Conservation (phyloP, 73 alveolate species). For the Stentor coeruleus region DNA sequence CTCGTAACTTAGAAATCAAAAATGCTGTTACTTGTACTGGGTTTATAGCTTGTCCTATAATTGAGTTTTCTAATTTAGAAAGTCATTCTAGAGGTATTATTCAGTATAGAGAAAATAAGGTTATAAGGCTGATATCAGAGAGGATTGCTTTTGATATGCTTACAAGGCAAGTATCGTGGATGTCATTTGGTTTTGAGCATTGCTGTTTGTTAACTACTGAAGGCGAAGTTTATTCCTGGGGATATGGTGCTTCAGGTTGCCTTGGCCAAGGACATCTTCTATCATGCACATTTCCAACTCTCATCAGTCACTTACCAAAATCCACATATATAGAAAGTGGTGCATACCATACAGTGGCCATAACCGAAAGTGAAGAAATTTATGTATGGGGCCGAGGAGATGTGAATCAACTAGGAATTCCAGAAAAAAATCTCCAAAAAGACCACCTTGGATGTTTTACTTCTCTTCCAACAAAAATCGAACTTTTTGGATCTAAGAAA, state of each 20-base stretch:
- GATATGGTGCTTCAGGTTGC: constrained; percentile 75
- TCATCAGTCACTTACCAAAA: background rate
- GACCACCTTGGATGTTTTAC: constrained; percentile 43
- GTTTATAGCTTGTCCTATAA: background rate
- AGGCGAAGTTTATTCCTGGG: constrained; percentile 66
- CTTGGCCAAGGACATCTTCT: constrained; percentile 58
- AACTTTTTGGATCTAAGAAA: constrained; percentile 9
- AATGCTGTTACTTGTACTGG: background rate
- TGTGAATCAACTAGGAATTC: constrained; percentile 55
- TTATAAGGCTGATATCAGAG: background rate
- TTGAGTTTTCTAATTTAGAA: constrained; percentile 24
- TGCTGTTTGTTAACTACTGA: constrained; percentile 35
- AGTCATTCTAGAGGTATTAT: background rate
- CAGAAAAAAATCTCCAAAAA: constrained; percentile 15
- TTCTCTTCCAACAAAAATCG: constrained; percentile 29
- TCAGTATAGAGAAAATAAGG: background rate
- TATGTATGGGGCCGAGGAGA: constrained; percentile 67
- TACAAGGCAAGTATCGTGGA: background rate
- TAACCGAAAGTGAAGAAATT: constrained; percentile 27
- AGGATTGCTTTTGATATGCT: background rate
- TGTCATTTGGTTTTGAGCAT: constrained; percentile 65
- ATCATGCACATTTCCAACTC: constrained; percentile 37
- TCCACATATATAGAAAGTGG: constrained; percentile 39
- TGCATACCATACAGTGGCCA: constrained; percentile 57
- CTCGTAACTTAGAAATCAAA: background rate